Conservation (phyloP, 1,284 basidiomycete genomes). For the Schizophyllum amplum region DNA sequence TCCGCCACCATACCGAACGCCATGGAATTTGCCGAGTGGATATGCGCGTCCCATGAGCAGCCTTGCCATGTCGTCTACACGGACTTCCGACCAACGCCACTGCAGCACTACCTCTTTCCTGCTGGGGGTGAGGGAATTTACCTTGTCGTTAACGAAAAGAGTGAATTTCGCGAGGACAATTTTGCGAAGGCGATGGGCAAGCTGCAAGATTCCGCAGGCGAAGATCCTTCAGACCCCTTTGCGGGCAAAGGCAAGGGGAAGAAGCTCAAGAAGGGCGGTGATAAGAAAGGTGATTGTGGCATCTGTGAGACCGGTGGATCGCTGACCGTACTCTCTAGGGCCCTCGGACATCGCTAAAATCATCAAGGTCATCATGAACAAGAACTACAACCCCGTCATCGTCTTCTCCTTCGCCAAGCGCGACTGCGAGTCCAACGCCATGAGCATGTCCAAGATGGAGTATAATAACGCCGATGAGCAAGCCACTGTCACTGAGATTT, state of each 20-base stretch:
- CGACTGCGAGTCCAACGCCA: constrained; percentile 91
- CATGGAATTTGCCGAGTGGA: constrained; percentile 99
- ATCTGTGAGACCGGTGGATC: background rate
- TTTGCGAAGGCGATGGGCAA: constrained; percentile 98
- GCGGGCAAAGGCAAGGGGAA: constrained; percentile 82
- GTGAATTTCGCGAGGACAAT: constrained; percentile 95
- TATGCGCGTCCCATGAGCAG: constrained; percentile 94
- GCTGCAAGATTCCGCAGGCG: constrained; percentile 79
- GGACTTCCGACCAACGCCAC: constrained; percentile 95
- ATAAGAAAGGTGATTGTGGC: constrained; percentile 65
- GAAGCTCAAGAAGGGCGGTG: constrained; percentile 86
- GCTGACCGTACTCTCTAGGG: constrained; percentile 35
- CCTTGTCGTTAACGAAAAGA: constrained; percentile 95
- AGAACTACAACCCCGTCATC: constrained; percentile 98
- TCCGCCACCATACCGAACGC: constrained; percentile 99
- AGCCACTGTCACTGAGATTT: constrained; percentile 82
- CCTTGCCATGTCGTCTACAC: constrained; percentile 99
- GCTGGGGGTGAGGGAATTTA: constrained; percentile 96
- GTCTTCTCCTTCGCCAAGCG: constrained; percentile 98
- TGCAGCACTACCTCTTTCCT: constrained; percentile 98
- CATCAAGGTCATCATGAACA: constrained; percentile 97
- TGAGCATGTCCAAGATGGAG: constrained; percentile 92
- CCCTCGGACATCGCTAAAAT: constrained; percentile 96
- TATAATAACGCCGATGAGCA: constrained; percentile 95
- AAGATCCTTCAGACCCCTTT: constrained; percentile 84